Evolutionary conservation across 2,329 filamentous ascomycete species (phyloP), one percentile per base, ranked within the genome.

Genomic region (Trichophyton mentagrophytes): DNA sequence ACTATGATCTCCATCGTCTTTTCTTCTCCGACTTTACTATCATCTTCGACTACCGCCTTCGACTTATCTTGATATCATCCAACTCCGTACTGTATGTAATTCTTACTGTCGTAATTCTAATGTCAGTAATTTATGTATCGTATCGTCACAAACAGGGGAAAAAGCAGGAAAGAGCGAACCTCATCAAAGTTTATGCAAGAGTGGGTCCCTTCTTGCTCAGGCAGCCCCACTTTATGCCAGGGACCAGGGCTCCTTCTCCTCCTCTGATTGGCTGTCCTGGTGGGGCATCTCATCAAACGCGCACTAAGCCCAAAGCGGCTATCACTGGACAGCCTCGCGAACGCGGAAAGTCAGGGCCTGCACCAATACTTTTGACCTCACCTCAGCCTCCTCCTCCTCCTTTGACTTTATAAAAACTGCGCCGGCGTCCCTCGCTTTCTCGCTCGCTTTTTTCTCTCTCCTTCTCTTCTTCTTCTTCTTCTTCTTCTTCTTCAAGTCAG

Each of bases 381-480:
- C 63, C 51, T 47, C 20, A 49, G 46, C 46, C 46, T 49, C 46
- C 47, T 60, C 22, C 22, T 55, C 11, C 62, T 5, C 63, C 61
- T 62, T 15, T 22, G 22, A 27, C 25, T 27, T 27, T 27, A 27
- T 27, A 27, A 27, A 27, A 27, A 27, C 25, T 27, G 4, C 25
- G 25, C 25, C 25, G 25, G 25, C 25, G 25, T 27, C 25, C 25
- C 4, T 27, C 25, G 25, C 25, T 27, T 6, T 27, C 25, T 27
- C 25, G 25, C 25, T 27, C 25, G 25, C 9, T 63, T 27, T 62
- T 62, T 61, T 46, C 56, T 57, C 58, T 64, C 25, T 62, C 36
- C 38, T 64, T 44, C 33, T 62, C 58, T 55, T 63, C 61, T 60
- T 62, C 40, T 13, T 55, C 61, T 17, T 60, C 64, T 61, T 60